A percentile compares a stretch with the other conserved stretches of the same genome.
phyloP scores from a whole-genome alignment of 1,139 yeast genomes.

The Geotrichum australiense region DNA sequence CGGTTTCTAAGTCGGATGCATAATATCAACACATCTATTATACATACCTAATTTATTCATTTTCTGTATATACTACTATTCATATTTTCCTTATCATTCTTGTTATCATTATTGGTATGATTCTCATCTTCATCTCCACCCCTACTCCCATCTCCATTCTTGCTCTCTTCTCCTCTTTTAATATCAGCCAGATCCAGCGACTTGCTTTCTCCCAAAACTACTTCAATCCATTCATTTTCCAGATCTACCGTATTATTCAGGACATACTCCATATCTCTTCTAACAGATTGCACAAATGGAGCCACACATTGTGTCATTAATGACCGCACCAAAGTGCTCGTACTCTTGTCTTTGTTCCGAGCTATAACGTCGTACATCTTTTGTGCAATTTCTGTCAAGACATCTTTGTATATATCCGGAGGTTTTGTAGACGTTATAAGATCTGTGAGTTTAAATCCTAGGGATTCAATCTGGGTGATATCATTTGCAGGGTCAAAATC shows the following conservation, averaged over 20 bases:
- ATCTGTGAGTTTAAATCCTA: slow-evolving; percentile 1
- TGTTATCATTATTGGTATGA: neutral
- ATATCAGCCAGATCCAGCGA: neutral
- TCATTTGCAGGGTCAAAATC: neutral
- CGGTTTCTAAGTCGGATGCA: too few species aligned
- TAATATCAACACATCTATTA: neutral
- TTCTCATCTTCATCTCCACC: neutral
- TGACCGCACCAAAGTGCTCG: neutral
- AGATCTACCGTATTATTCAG: neutral
- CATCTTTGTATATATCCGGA: neutral
- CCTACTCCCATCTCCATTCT: neutral
- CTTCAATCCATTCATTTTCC: slow-evolving; percentile 1
- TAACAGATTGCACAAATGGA: neutral
- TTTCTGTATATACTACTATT: neutral
- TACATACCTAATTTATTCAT: neutral
- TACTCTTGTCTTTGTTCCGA: neutral
- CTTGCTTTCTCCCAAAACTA: neutral
- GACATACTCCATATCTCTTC: neutral
- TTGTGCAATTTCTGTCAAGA: neutral
- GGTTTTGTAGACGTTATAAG: slow-evolving; percentile 1
- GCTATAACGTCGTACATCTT: neutral
- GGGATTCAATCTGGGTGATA: neutral
- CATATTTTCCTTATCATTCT: neutral
- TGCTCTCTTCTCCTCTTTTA: too few species aligned
- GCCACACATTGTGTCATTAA: neutral